phyloP scores from a whole-genome alignment of 1,284 basidiomycete species.

The Malassezia obtusa region DNA sequence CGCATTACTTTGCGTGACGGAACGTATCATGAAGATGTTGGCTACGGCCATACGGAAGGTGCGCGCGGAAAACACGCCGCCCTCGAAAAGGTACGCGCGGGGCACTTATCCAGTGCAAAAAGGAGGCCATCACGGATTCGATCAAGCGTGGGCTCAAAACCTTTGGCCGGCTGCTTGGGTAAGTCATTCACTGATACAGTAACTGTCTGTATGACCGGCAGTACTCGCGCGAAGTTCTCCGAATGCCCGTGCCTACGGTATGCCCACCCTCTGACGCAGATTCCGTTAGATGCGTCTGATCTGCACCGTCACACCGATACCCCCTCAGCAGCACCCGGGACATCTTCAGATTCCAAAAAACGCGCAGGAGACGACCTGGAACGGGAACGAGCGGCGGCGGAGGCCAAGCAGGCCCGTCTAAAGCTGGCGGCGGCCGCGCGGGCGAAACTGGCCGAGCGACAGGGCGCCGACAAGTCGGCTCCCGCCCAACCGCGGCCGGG shows the following conservation, averaged over 20 bases:
- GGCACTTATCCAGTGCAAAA: slow-evolving; percentile 69
- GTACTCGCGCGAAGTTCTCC: slow-evolving; percentile 71
- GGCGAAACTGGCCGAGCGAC: not conserved
- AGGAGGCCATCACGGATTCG: slow-evolving; percentile 91
- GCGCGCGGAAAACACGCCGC: slow-evolving; percentile 71
- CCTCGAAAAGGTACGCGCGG: slow-evolving; percentile 69
- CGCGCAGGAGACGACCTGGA: not conserved
- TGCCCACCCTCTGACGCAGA: slow-evolving; percentile 38
- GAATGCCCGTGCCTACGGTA: slow-evolving; percentile 67
- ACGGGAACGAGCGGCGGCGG: not conserved
- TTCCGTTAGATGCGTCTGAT: slow-evolving; percentile 6
- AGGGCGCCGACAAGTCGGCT: not conserved
- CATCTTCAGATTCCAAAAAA: not conserved
- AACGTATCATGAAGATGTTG: slow-evolving; percentile 67
- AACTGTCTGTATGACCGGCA: slow-evolving; percentile 92
- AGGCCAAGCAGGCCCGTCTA: not conserved
- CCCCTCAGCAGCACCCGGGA: not conserved
- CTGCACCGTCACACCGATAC: slow-evolving; percentile 8
- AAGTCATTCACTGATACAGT: slow-evolving; percentile 2
- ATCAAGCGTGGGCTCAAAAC: slow-evolving; percentile 79
- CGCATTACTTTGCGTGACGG: slow-evolving; percentile 81
- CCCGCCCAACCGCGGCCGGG: too few relatives aligned
- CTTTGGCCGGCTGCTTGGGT: slow-evolving; percentile 83
- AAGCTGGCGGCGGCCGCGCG: not conserved
- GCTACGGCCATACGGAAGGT: slow-evolving; percentile 80